Base-by-base conservation (phyloP, 768 basidiomycete species). In the Tephrocybe sp. region DNA sequence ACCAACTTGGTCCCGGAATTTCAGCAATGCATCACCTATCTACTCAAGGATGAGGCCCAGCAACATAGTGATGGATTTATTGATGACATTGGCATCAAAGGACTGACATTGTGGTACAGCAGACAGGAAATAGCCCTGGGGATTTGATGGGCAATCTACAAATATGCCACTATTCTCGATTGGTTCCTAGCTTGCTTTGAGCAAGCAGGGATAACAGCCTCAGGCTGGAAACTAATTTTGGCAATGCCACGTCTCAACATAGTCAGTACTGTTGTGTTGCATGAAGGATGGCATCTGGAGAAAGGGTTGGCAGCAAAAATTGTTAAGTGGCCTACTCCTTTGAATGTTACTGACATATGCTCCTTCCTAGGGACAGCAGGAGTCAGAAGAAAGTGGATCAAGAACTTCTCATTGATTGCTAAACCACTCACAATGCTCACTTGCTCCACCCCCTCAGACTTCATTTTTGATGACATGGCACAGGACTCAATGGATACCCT, bases 1-100 rank as follows among this genome's bases (percentile, higher is more conserved):
- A 71, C 72, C 0, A 74, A 75, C 36, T 56, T 63, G 0, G 56
- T 65, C 0, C 63, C 63, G 0, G 67, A 73, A 21, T 73, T 73
- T 43, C 68, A 73, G 17, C 32, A 47, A 15, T 55, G 58, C 21
- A 39, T 47, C 0, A 43, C 17, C 3, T 60, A 63, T 44, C 54
- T 55, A 0, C 46, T 65, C 0, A 38, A 46, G n/a, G 57, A 56
- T 0, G 57, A 63, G 34, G 53, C 45, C 14, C 59, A 52, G 1
- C 8, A 51, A 1, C 23, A 45, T 4, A 53, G 51, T 4, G 46
- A 60, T 30, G 41, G 48, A 0, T 65, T 65, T 38, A 51, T 65
- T 9, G 63, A 65, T 25, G 58, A 65, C 37, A 26, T 48, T 4
- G 56, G 50, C 1, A 49, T 63, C 1, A 61, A 56, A 42, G 62